Evolutionary conservation across 768 basidiomycete genomes (phyloP).

Genomic region (Multifurca ochricompacta): DNA sequence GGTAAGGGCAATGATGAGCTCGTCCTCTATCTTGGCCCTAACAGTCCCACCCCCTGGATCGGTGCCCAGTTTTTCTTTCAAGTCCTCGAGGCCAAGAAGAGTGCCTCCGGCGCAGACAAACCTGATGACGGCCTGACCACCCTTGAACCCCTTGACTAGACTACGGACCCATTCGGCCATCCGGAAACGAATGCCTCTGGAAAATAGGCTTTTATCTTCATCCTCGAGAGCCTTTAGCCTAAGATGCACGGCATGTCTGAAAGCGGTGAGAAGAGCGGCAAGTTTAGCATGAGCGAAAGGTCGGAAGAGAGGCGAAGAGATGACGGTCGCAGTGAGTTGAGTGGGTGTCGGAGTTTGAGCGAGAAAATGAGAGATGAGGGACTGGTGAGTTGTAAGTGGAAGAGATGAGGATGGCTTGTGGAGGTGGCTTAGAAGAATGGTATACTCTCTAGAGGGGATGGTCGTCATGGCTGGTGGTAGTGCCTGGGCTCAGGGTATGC

Average conservation of each 20-base stretch:
- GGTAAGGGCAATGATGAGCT: slow-evolving; percentile 60
- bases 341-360: slow-evolving; percentile 45
- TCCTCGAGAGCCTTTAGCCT: slow-evolving; percentile 39
- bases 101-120: slow-evolving; percentile 59
- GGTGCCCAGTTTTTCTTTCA: slow-evolving; percentile 29
- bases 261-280: slow-evolving; percentile 44
- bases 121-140: slow-evolving; percentile 54
- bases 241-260: slow-evolving; percentile 52
- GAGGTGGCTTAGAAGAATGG: slow-evolving; percentile 44
- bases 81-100: slow-evolving; percentile 55
- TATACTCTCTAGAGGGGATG: slow-evolving; percentile 30
- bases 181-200: slow-evolving; percentile 9
- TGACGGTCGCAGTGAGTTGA: slow-evolving; percentile 46
- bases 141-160: slow-evolving; percentile 52
- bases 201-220: slow-evolving; percentile 24
- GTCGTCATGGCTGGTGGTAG: not conserved
- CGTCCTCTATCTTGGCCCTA: slow-evolving; percentile 49
- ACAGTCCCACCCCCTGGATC: slow-evolving; percentile 24
- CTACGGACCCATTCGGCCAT: slow-evolving; percentile 42
- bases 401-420: slow-evolving; percentile 38
- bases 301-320: slow-evolving; percentile 49
- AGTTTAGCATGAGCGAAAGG: slow-evolving; percentile 41
- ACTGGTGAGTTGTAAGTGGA: slow-evolving; percentile 42
- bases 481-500: too few relatives aligned
- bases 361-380: slow-evolving; percentile 53